Percentiles rank a stretch among this genome's conserved stretches.
phyloP scores from a whole-genome alignment of 495 filamentous ascomycete species.

The Aspergillus taichungensis region DNA sequence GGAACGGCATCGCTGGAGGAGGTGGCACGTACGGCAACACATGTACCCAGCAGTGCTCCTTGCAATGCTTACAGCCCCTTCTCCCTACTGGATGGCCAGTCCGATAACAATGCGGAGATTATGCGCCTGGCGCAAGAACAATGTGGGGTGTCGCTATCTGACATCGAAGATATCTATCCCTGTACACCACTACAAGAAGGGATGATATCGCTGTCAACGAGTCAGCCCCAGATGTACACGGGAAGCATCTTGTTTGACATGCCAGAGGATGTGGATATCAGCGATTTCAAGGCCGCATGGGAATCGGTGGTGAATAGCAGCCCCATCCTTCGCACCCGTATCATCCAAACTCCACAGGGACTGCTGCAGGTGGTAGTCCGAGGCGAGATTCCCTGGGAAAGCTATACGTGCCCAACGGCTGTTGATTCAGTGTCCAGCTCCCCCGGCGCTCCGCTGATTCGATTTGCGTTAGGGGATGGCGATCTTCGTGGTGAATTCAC shows the following conservation, averaged over 20 bases:
- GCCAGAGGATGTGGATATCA: constrained; percentile 23
- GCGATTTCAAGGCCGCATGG: constrained; percentile 42
- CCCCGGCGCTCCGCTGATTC: constrained; percentile 34
- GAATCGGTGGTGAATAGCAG: constrained; percentile 18
- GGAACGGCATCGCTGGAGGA: too few species aligned
- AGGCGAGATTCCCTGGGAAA: constrained; percentile 30
- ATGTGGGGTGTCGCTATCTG: background rate
- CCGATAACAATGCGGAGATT: too few species aligned
- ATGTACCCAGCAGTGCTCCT: too few species aligned
- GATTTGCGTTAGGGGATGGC: constrained; percentile 28
- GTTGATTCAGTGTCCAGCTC: too few species aligned
- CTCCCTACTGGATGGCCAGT: too few species aligned
- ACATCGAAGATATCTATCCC: constrained; percentile 31
- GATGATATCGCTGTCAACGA: constrained; percentile 36
- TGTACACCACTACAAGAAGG: constrained; percentile 47
- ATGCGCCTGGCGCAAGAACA: too few species aligned
- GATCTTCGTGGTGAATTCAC: constrained; percentile 2
- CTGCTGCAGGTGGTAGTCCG: constrained; percentile 43
- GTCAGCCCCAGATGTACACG: constrained; percentile 33
- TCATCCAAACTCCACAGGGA: constrained; percentile 30
- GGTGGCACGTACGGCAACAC: too few species aligned
- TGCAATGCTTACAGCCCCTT: too few species aligned
- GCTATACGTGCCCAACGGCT: constrained; percentile 23
- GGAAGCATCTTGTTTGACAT: constrained; percentile 24
- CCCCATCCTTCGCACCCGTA: constrained; percentile 30